phyloP scores from a whole-genome alignment of 371 early-diverging fungal genomes.

The Circinella umbellata region DNA sequence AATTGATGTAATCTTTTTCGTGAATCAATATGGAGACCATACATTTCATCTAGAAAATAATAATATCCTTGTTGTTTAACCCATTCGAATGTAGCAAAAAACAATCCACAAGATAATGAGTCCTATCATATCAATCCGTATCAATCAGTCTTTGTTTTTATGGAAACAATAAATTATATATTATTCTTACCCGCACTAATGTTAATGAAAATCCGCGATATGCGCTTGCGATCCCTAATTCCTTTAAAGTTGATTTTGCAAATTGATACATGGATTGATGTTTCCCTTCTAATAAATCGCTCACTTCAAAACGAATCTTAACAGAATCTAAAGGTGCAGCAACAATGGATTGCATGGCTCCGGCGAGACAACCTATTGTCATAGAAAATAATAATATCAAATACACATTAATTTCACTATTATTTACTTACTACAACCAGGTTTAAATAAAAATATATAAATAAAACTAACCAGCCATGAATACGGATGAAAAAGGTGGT shows the following conservation, averaged over 20 bases:
- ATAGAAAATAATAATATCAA: not conserved
- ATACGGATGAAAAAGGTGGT: constrained; percentile 62
- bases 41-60: constrained; percentile 62
- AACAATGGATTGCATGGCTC: constrained; percentile 75
- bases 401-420: too few relatives aligned
- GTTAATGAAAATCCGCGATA: constrained; percentile 77
- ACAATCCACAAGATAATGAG: constrained; percentile 72
- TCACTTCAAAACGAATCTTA: constrained; percentile 76
- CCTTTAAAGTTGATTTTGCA: constrained; percentile 67
- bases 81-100: constrained; percentile 82
- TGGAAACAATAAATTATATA: not conserved
- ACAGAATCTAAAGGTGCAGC: constrained; percentile 80
- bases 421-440: too few relatives aligned
- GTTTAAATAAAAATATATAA: too few relatives aligned
- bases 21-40: constrained; percentile 57
- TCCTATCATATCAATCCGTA: constrained; percentile 44
- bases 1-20: constrained; percentile 32
- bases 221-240: constrained; percentile 64
- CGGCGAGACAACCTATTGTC: constrained; percentile 65
- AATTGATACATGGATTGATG: constrained; percentile 73
- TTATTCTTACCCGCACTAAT: constrained; percentile 54
- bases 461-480: constrained; percentile 49
- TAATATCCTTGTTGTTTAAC: constrained; percentile 73
- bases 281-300: constrained; percentile 75
- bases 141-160: not conserved